Conservation (phyloP, 306 rosid species). For the Vachellia collinsii region DNA sequence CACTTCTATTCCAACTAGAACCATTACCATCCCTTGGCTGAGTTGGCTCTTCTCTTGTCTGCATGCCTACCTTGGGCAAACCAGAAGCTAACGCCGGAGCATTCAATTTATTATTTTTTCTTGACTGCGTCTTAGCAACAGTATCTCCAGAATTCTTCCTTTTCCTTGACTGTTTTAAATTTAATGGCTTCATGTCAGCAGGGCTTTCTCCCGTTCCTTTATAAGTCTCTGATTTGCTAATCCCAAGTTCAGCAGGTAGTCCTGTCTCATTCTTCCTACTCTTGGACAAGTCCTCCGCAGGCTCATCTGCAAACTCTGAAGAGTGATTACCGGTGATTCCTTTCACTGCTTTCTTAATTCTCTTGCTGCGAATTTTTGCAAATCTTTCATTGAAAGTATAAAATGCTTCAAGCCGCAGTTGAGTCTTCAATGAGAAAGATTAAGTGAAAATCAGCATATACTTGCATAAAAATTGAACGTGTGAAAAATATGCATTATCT, state of each 20-base stretch:
- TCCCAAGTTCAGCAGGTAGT: slow-evolving; percentile 47
- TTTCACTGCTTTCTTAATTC: slow-evolving; percentile 85
- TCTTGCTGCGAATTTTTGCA: slow-evolving; percentile 93
- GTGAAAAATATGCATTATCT: slow-evolving; percentile 1
- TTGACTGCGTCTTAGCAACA: slow-evolving; percentile 37
- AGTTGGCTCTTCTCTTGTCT: slow-evolving; percentile 39
- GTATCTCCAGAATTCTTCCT: slow-evolving; percentile 48
- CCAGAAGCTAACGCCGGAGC: slow-evolving; percentile 33
- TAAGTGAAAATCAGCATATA: slow-evolving; percentile 37
- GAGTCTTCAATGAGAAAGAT: slow-evolving; percentile 67
- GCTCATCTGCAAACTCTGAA: slow-evolving; percentile 51
- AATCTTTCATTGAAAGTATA: slow-evolving; percentile 87
- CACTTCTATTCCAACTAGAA: slow-evolving; percentile 40
- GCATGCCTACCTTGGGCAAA: slow-evolving; percentile 39
- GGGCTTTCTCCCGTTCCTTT: slow-evolving; percentile 43
- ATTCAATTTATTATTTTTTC: slow-evolving; percentile 39
- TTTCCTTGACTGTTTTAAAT: slow-evolving; percentile 54
- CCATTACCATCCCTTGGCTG: slow-evolving; percentile 37
- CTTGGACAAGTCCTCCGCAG: slow-evolving; percentile 43
- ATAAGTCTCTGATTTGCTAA: slow-evolving; percentile 45
- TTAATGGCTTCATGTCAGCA: slow-evolving; percentile 41
- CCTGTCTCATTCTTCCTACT: slow-evolving; percentile 37
- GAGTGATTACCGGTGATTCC: slow-evolving; percentile 72
- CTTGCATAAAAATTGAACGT: slow-evolving; percentile 18
- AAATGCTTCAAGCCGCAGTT: slow-evolving; percentile 90